A percentile compares a stretch with the other conserved stretches of the same genome.
Evolutionary conservation across 306 rosid species (phyloP).

Genomic region (Malus sieversii): DNA sequence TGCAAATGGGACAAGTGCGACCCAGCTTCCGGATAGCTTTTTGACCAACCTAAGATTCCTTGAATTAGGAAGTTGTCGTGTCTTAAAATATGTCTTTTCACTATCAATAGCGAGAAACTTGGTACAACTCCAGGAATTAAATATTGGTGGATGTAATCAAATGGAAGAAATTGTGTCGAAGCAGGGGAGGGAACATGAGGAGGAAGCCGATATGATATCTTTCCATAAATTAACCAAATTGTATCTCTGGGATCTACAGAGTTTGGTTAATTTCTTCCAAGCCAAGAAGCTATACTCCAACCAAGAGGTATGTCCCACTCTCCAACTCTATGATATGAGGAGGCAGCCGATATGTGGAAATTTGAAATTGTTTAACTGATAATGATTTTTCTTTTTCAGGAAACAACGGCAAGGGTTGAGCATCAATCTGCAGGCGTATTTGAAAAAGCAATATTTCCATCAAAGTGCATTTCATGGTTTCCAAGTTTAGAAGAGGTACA

Average conservation of each 20-base stretch:
- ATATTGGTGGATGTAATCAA: accelerated
- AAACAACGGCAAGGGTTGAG: neutral
- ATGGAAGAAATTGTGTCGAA: neutral
- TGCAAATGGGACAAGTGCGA: neutral
- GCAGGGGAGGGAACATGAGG: neutral
- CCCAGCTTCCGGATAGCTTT: neutral
- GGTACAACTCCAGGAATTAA: neutral
- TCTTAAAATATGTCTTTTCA: neutral
- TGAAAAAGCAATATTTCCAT: neutral
- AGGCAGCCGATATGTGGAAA: neutral
- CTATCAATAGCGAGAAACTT: neutral
- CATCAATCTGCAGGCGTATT: neutral
- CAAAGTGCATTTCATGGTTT: neutral
- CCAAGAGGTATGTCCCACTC: neutral
- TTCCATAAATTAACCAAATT: neutral
- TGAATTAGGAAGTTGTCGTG: accelerated
- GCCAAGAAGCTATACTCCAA: neutral
- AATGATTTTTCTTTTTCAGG: neutral
- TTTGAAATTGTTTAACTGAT: too few species aligned
- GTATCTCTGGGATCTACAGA: accelerated
- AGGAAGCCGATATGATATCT: neutral
- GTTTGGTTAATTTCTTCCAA: neutral
- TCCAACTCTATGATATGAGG: too few species aligned
- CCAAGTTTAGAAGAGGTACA: neutral
- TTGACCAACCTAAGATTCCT: neutral